Conservation (phyloP, 257 asterid genomes). For the Buddleja alternifolia region DNA sequence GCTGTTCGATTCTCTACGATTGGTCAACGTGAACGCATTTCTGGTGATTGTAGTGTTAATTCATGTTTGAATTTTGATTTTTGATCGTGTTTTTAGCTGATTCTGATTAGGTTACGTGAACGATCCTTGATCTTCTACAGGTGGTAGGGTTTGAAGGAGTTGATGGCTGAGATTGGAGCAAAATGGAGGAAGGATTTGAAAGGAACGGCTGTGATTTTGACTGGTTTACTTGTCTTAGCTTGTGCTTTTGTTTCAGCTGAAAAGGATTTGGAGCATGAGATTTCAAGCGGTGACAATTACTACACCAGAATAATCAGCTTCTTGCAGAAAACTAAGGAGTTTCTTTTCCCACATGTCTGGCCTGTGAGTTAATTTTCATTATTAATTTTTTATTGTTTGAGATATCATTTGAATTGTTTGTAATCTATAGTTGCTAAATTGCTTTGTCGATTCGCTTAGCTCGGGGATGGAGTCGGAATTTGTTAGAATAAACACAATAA, state of each 20-base stretch:
- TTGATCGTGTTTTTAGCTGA: constrained; percentile 15
- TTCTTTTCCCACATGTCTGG: constrained; percentile 48
- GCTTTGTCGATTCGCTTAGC: too few species aligned
- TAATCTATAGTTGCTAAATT: background rate
- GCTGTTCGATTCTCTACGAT: constrained; percentile 21
- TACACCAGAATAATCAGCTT: constrained; percentile 33
- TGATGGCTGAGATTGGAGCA: constrained; percentile 51
- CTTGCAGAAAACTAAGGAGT: constrained; percentile 30
- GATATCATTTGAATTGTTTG: background rate
- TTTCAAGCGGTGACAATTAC: constrained; percentile 26
- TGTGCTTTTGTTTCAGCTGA: constrained; percentile 42
- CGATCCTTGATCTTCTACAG: constrained; percentile 28
- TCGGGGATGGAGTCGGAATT: too few species aligned
- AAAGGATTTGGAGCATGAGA: constrained; percentile 31
- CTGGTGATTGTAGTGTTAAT: constrained; percentile 13
- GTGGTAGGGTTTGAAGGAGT: constrained; percentile 27
- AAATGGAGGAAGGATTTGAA: constrained; percentile 34
- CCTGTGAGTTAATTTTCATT: constrained; percentile 47
- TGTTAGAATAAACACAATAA: too few species aligned
- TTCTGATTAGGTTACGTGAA: constrained; percentile 22
- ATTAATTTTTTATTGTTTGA: background rate
- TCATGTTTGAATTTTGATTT: constrained; percentile 29
- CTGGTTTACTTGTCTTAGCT: constrained; percentile 39
- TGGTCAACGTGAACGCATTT: constrained; percentile 19
- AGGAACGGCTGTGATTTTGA: constrained; percentile 30